Conservation (phyloP, 768 basidiomycete genomes). For the Calocybe cyanea region DNA sequence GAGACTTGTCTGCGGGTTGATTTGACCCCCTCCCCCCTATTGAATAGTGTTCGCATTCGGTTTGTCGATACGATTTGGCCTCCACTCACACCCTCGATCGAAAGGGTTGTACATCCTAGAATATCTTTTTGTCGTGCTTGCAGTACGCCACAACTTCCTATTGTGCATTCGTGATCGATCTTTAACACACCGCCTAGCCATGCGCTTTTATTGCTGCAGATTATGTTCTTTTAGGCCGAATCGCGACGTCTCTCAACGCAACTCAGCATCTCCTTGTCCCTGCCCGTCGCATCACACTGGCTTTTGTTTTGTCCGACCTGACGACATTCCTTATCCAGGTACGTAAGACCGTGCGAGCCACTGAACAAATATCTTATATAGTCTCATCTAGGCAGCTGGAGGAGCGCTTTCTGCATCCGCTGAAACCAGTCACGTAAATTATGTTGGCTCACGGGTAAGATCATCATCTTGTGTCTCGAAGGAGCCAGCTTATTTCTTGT, state of each 20-base stretch:
- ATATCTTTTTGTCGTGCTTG: constrained; percentile 58
- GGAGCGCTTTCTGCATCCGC: constrained; percentile 43
- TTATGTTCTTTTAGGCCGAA: constrained; percentile 61
- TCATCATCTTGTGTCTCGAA: not conserved
- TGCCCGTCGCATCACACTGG: constrained; percentile 44
- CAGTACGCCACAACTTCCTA: constrained; percentile 30
- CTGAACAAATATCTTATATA: not conserved
- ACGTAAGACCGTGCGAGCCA: no score
- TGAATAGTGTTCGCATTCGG: constrained; percentile 51
- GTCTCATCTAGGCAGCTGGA: constrained; percentile 37
- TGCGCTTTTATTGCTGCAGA: constrained; percentile 73
- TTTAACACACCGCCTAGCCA: constrained; percentile 36
- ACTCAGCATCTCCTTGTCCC: constrained; percentile 47
- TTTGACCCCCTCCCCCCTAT: no score
- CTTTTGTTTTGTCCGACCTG: constrained; percentile 62
- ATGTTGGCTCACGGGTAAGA: constrained; percentile 33
- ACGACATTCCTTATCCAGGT: constrained; percentile 67
- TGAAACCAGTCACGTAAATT: constrained; percentile 23
- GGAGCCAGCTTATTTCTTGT: not conserved
- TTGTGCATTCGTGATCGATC: not conserved
- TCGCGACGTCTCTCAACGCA: constrained; percentile 48
- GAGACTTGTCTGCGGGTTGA: constrained; percentile 8
- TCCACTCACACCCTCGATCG: constrained; percentile 50
- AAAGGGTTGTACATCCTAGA: constrained; percentile 48
- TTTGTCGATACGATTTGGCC: constrained; percentile 49